Conservation (phyloP, 805 yeast genomes). For the Cyberlindnera mycetangii region DNA sequence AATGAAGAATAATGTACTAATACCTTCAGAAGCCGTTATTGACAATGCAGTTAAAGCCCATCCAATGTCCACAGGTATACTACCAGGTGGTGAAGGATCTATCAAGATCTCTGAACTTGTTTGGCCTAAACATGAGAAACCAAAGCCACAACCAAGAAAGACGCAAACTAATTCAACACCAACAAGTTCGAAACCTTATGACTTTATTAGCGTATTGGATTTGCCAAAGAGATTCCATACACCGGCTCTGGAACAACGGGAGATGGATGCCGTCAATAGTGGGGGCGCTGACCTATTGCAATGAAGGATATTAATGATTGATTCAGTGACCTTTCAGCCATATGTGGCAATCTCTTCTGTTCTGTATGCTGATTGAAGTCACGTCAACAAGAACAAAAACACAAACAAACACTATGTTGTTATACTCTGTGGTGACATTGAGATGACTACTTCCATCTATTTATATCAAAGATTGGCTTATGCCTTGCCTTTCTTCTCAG, state of each 20-base stretch:
- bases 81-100: conserved; percentile 34
- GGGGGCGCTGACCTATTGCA: conserved; percentile 66
- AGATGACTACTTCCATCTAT: too few relatives aligned
- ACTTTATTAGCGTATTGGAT: conserved; percentile 53
- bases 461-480: too few relatives aligned
- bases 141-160: conserved; percentile 13
- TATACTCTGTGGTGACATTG: too few relatives aligned
- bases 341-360: too few relatives aligned
- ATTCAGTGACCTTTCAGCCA: too few relatives aligned
- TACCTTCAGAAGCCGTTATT: conserved; percentile 33
- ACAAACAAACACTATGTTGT: too few relatives aligned
- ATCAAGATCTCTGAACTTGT: conserved; percentile 24
- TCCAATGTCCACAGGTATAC: conserved; percentile 41
- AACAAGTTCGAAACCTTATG: conserved; percentile 42
- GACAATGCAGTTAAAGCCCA: conserved; percentile 38
- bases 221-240: conserved; percentile 77
- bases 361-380: neutral
- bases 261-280: conserved; percentile 69
- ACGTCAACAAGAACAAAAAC: too few relatives aligned
- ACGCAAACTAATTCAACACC: conserved; percentile 34
- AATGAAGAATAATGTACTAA: conserved; percentile 9
- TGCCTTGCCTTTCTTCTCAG: too few relatives aligned
- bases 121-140: conserved; percentile 23
- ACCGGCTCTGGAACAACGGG: conserved; percentile 56
- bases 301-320: neutral